These are phyloP conservation scores for Areca catechu DNA, from an alignment of 176 grass and related monocot genomes.

Conservation along the genomic window DNA sequence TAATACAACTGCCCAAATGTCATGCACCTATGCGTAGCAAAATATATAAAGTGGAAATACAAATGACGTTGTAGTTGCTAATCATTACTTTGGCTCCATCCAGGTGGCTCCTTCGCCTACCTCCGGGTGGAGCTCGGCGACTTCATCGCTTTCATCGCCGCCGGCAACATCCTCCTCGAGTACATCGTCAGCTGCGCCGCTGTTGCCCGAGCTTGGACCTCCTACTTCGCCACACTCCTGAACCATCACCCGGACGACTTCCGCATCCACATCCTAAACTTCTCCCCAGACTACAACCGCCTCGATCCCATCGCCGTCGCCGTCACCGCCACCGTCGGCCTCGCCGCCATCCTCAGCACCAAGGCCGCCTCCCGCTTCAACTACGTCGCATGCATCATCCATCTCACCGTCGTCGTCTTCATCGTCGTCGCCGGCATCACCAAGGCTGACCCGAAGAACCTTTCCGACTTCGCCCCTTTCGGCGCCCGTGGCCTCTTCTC, in stretches of 20 bases:
- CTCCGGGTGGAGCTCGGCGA: conserved; percentile 14
- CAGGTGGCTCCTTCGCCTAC: conserved; percentile 13
- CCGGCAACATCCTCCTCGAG: conserved; percentile 11
- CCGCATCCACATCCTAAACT: conserved; percentile 1
- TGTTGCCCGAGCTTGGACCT: conserved; percentile 7
- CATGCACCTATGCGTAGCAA: no score
- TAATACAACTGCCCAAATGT: no score
- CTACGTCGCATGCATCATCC: no score
- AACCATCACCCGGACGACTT: conserved; percentile 8
- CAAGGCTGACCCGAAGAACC: neutral
- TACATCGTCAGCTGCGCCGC: conserved; percentile 6
- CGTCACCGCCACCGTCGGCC: neutral
- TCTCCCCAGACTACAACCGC: neutral
- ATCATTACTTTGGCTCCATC: no score
- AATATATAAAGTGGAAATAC: no score
- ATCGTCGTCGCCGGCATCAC: no score
- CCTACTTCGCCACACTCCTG: conserved; percentile 16
- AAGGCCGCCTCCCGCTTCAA: neutral
- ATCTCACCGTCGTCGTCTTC: no score
- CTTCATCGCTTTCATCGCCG: conserved; percentile 7
- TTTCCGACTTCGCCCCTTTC: neutral
- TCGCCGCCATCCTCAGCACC: neutral
- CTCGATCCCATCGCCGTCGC: conserved; percentile 10
- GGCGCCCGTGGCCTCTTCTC: neutral
- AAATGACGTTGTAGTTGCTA: no score